These are phyloP conservation scores for Stevia rebaudiana DNA, from an alignment of 140 eudicot species.

Conservation along the genomic window DNA sequence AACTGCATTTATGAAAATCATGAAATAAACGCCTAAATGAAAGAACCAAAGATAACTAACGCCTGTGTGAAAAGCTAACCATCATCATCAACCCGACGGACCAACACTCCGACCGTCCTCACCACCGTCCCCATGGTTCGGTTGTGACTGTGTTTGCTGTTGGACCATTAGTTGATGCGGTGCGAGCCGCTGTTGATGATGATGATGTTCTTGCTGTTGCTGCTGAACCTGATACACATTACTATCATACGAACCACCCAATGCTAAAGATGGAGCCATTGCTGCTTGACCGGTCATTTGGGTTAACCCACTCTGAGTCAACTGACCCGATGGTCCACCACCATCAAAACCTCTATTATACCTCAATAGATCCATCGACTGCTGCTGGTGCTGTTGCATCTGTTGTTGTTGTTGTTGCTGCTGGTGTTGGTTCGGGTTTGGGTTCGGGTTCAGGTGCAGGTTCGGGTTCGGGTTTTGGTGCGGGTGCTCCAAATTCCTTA, in stretches of 20 bases:
- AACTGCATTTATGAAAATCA: constrained; percentile 10
- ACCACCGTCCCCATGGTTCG: not conserved
- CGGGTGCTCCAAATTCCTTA: not conserved
- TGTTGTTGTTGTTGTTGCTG: constrained; percentile 31
- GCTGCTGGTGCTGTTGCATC: constrained; percentile 19
- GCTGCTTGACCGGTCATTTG: constrained; percentile 12
- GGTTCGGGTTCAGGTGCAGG: too few species aligned
- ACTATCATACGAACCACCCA: constrained; percentile 8
- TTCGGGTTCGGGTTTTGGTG: not conserved
- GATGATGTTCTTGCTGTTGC: constrained; percentile 19
- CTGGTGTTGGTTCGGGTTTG: too few species aligned
- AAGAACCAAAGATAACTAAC: not conserved
- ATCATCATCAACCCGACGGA: constrained; percentile 27
- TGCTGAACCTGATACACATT: constrained; percentile 32
- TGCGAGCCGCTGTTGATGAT: constrained; percentile 12
- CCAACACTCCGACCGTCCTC: not conserved
- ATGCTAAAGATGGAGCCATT: not conserved
- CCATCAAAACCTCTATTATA: constrained; percentile 33
- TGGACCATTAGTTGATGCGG: constrained; percentile 24
- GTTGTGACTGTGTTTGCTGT: constrained; percentile 28
- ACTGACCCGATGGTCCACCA: constrained; percentile 26
- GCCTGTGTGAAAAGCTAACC: constrained; percentile 3
- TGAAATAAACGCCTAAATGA: constrained; percentile 9
- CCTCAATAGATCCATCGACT: constrained; percentile 9
- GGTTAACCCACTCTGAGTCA: constrained; percentile 8